Percentiles rank a stretch among this genome's conserved stretches.
Conservation (phyloP, 768 basidiomycete species). For the Pleurotus giganteus region DNA sequence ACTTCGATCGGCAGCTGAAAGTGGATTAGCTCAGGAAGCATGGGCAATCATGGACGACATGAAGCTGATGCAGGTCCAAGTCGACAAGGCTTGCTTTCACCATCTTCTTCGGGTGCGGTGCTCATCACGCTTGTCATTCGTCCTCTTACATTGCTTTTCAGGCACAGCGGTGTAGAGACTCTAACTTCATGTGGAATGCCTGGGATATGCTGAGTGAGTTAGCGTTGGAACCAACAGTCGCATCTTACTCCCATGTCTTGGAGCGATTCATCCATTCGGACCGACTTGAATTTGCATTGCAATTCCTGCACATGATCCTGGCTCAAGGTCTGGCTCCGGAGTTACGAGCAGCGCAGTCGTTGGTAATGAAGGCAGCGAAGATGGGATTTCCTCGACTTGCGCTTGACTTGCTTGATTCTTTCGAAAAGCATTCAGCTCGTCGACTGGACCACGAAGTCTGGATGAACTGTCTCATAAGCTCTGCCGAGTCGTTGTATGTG, state of each 20-base stretch:
- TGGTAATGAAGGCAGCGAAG: constrained; percentile 54
- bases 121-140: constrained; percentile 1
- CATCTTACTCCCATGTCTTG: constrained; percentile 56
- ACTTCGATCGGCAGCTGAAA: constrained; percentile 44
- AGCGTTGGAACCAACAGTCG: constrained; percentile 45
- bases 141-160: constrained; percentile 22
- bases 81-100: constrained; percentile 53
- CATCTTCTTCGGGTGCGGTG: constrained; percentile 54
- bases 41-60: constrained; percentile 73
- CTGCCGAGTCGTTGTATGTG: constrained; percentile 68
- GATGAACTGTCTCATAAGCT: constrained; percentile 64
- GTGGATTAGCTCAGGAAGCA: constrained; percentile 47
- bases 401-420: constrained; percentile 63
- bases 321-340: constrained; percentile 46
- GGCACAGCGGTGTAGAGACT: constrained; percentile 43
- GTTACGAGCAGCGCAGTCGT: constrained; percentile 43
- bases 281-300: constrained; percentile 67
- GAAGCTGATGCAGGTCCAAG: constrained; percentile 45
- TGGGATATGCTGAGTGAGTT: constrained; percentile 54
- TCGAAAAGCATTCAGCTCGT: constrained; percentile 54
- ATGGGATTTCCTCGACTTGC: constrained; percentile 63
- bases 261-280: constrained; percentile 37
- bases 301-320: constrained; percentile 60
- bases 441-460: constrained; percentile 55
- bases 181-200: constrained; percentile 44